Base-by-base conservation (phyloP, 768 basidiomycete species). In the Mycena venus region DNA sequence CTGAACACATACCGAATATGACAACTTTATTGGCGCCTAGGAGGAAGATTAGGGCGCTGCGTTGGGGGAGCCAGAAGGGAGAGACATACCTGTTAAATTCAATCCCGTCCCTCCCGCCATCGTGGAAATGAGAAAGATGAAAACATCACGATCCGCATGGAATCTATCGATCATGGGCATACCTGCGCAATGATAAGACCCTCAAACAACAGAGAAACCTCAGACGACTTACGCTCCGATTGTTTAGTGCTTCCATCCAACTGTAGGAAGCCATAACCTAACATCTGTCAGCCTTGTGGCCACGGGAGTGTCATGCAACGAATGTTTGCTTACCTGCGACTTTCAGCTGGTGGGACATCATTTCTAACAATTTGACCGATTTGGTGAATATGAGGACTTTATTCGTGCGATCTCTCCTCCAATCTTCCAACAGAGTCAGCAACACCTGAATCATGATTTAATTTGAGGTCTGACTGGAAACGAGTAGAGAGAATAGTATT, bases 311-410 rank as follows among this genome's bases (percentile, higher is more conserved):
- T 21, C 17, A 14, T 7, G n/a, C 12, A 59, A 66, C 23, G 10
- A 59, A 69, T 11, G 78, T 85, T 59, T 51, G 93, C 94, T 83
- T 80, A 84, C 84, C 12, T 9, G 49, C 49, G 49, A 83, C 84
- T n/a, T 85, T 86, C 15, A 97, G 88, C 81, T 95, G 94, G 77
- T 91, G 93, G 40, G 94, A 90, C 31, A 98, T 83, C 92, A 97
- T 96, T 21, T 94, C 93, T 15, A 99, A 86, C 29, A 99, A 84
- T 81, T 97, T 96, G 68, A 97, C 95, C 1, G 95, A 94, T 81
- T 96, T 96, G 3, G 96, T 97, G 83, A 99, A 99, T 70, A 99
- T 92, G 51, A 99, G 86, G 47, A 98, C 96, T 84, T 98, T 99
- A 83, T 95, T 97, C 0, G 89, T 86, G 9, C 78, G 78, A 58